Base-by-base conservation (phyloP, 805 yeast species). In the Blastobotrys muscicola region DNA sequence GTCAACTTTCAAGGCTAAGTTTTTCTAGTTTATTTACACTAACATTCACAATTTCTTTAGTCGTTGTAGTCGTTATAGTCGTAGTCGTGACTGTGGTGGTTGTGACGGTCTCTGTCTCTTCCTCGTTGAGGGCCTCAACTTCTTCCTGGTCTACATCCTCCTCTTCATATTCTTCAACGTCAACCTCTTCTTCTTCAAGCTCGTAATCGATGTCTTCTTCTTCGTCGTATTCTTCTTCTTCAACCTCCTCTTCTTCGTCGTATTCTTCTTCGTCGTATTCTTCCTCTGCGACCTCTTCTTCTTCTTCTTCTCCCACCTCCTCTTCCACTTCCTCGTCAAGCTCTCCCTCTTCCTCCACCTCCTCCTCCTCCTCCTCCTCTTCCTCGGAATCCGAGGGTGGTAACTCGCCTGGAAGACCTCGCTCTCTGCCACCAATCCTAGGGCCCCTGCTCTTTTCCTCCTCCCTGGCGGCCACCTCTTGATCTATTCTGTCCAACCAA, bases 351-450 rank as follows among this genome's bases (percentile, higher is more conserved):
- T 35, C 48, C 2, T 14, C 39, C 8, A 36, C 34, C 1, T 29
- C 41, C 5, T 38, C 47, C 8, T 32, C 46, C 23, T 40, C 42
- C 14, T 41, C 42, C 12, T 43, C 55, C 15, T 42, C 44, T 29
- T 45, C 50, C 14, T 57, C 58, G 9, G 53, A 47, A 37, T 52
- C 56, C 4, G 54, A 45, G 9, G 58, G 56, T n/a, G 56, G 53
- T 23, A 51, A 50, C 38, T 39, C 52, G 15, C 57, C 57, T 2
- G 62, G 54, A 5, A 48, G 51, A 30, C 62, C 63, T 50, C 81
- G 75, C 51, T 85, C 85, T 3, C 82, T 80, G 53, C 83, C 84
- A 0, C 94, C 94, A 66, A 77, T 72, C 62, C 74, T 66, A 94
- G 94, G 85, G 8, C 63, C 71, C 15, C 66, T 67, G 2, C 71